Percentiles rank a stretch among this genome's conserved stretches.
These are phyloP conservation scores for Brassica balearica DNA, from an alignment of 441 rosid species.

Conservation along the genomic window DNA sequence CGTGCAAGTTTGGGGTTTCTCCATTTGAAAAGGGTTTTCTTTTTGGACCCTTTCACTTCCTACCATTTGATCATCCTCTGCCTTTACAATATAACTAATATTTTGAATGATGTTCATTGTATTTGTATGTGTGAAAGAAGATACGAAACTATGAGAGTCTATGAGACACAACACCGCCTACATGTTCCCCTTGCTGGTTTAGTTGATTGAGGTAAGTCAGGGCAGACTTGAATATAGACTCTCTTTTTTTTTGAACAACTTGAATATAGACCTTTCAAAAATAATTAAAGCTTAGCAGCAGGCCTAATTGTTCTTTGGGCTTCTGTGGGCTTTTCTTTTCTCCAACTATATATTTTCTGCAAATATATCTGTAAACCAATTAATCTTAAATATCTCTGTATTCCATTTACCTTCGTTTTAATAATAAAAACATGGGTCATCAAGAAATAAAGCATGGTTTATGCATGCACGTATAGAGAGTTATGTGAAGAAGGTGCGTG, in stretches of 20 bases:
- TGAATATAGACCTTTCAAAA: no score
- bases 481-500: slow-evolving; percentile 31
- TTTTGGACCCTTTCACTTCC: slow-evolving; percentile 28
- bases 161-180: slow-evolving; percentile 31
- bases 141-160: neutral
- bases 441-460: slow-evolving; percentile 32
- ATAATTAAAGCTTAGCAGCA: no score
- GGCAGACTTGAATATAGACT: no score
- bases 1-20: slow-evolving; percentile 46
- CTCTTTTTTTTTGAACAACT: no score
- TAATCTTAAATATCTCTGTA: no score
- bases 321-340: neutral
- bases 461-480: slow-evolving; percentile 45
- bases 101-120: slow-evolving; percentile 2
- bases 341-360: no score
- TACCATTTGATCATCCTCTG: slow-evolving; percentile 27
- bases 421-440: neutral
- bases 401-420: no score
- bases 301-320: slow-evolving; percentile 12
- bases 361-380: no score
- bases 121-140: slow-evolving; percentile 26
- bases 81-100: neutral
- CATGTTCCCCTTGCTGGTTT: slow-evolving; percentile 24
- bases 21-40: slow-evolving; percentile 19
- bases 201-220: neutral